Evolutionary conservation across 164 flowering plant species (phyloP).

Genomic region (Magnolia kwangsiensis): DNA sequence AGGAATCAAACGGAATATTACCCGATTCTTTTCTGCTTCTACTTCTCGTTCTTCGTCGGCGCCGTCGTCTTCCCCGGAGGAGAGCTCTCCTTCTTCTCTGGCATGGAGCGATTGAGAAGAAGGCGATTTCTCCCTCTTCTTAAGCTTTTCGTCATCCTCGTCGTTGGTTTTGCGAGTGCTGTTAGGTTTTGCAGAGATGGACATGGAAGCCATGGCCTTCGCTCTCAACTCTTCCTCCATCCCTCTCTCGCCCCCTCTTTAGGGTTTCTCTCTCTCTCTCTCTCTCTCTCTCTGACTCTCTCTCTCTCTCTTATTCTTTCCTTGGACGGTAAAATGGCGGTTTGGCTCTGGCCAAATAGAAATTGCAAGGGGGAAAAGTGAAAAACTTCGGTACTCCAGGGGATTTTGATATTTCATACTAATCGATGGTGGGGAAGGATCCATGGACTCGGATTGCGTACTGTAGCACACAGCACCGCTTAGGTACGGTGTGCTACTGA

Average conservation of each 20-base stretch:
- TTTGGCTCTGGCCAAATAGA: too few relatives aligned
- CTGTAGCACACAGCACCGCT: too few relatives aligned
- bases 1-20: neutral
- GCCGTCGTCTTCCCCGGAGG: slow-evolving; percentile 24
- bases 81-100: slow-evolving; percentile 80
- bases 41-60: neutral
- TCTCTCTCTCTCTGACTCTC: too few relatives aligned
- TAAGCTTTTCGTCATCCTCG: neutral
- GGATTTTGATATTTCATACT: too few relatives aligned
- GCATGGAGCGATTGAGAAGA: neutral
- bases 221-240: slow-evolving; percentile 30
- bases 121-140: neutral
- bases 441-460: too few relatives aligned
- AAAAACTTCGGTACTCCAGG: too few relatives aligned
- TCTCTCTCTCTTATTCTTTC: too few relatives aligned
- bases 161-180: slow-evolving; percentile 8
- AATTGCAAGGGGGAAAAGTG: too few relatives aligned
- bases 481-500: too few relatives aligned
- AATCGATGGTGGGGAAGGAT: too few relatives aligned
- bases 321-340: too few relatives aligned
- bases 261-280: neutral
- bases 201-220: slow-evolving; percentile 29
- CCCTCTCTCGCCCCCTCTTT: neutral
- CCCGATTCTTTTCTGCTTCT: neutral
- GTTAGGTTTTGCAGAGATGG: slow-evolving; percentile 25